These are phyloP conservation scores for Aspergillus arachidicola DNA, from an alignment of 2,329 filamentous ascomycete species.

Conservation along the genomic window DNA sequence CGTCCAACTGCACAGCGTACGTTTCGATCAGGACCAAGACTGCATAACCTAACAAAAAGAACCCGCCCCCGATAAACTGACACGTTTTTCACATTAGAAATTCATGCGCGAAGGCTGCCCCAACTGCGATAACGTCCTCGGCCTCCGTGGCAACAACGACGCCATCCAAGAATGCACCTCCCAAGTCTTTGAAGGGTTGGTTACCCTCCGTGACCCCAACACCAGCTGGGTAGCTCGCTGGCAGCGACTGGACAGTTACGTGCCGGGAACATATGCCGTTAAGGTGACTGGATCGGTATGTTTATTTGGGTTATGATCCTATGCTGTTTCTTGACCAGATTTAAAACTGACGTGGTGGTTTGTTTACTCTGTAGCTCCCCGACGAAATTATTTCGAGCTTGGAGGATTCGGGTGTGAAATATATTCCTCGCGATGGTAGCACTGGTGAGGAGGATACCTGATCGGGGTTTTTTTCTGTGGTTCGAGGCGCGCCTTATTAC, in stretches of 20 bases:
- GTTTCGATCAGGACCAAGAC: conserved; percentile 27
- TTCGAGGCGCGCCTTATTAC: not conserved
- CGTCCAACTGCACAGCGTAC: conserved; percentile 77
- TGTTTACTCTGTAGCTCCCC: conserved; percentile 46
- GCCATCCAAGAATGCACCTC: conserved; percentile 91
- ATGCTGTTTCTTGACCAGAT: not conserved
- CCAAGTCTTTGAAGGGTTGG: conserved; percentile 91
- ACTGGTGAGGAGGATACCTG: conserved; percentile 48
- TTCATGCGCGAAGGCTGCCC: conserved; percentile 89
- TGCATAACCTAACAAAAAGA: not conserved
- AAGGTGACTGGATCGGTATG: conserved; percentile 82
- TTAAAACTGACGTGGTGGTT: not conserved
- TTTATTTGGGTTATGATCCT: conserved; percentile 12
- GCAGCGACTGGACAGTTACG: conserved; percentile 87
- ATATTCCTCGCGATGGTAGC: conserved; percentile 60
- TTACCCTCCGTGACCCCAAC: conserved; percentile 79
- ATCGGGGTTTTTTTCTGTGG: conserved; percentile 2
- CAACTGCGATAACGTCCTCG: conserved; percentile 93
- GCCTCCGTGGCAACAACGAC: conserved; percentile 76
- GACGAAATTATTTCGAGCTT: conserved; percentile 59
- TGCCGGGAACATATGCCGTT: conserved; percentile 86
- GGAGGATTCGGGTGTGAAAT: conserved; percentile 63
- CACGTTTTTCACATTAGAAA: conserved; percentile 56
- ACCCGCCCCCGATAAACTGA: conserved; percentile 1
- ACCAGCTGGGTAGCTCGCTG: conserved; percentile 95